These are phyloP conservation scores for Spergularia bocconei DNA, from an alignment of 148 eudicot genomes.

Conservation along the genomic window DNA sequence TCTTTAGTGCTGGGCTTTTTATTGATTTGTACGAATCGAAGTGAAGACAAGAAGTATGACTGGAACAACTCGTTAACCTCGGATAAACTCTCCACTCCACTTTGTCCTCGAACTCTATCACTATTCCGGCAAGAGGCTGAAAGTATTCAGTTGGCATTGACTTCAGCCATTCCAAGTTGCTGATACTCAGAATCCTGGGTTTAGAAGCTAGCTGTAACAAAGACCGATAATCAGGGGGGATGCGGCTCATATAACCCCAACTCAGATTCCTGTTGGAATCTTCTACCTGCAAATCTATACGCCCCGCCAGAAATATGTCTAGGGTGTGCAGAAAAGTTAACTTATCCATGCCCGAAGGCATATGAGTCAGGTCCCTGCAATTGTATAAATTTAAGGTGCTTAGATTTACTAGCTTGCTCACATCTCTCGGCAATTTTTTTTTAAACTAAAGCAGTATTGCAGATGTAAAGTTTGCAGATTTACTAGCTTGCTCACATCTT, in stretches of 20 bases:
- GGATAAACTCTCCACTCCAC: background rate
- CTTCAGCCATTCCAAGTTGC: background rate
- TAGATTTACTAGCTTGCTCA: too few species aligned
- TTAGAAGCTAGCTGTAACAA: background rate
- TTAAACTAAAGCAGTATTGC: too few species aligned
- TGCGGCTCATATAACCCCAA: background rate
- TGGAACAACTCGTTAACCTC: background rate
- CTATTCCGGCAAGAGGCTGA: background rate
- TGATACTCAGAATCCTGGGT: background rate
- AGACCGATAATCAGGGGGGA: background rate
- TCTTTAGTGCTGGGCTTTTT: background rate
- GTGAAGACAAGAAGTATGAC: background rate
- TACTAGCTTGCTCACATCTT: conserved; percentile 1
- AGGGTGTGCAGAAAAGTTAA: too few species aligned
- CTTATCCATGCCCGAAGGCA: too few species aligned
- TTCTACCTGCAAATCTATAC: background rate
- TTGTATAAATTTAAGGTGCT: background rate
- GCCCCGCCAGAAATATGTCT: too few species aligned
- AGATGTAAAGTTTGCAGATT: too few species aligned
- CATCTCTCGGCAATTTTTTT: too few species aligned
- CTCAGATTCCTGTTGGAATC: background rate
- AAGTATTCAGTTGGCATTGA: background rate
- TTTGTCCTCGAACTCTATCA: background rate
- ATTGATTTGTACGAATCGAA: background rate
- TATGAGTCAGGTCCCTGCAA: background rate